Conservation (phyloP, 768 basidiomycete species). For the Amanita subjunquillea region DNA sequence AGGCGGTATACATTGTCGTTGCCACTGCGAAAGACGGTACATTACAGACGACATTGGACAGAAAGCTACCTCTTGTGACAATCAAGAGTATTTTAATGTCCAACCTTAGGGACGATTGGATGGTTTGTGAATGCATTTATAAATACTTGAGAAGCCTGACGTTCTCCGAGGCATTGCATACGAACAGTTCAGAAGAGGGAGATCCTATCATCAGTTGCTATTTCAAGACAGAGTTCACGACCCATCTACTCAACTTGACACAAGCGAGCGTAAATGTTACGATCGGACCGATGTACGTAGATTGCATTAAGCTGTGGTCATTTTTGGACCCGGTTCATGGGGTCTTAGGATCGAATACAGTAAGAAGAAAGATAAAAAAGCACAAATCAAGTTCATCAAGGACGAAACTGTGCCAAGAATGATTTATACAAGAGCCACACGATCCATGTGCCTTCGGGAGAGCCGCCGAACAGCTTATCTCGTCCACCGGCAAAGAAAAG, state of each 20-base stretch:
- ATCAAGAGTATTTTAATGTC: slow-evolving; percentile 85
- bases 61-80: slow-evolving; percentile 83
- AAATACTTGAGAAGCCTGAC: slow-evolving; percentile 3
- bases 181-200: slow-evolving; percentile 77
- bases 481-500: slow-evolving; percentile 82
- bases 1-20: slow-evolving; percentile 74
- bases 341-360: slow-evolving; percentile 65
- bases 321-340: not conserved
- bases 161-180: slow-evolving; percentile 57
- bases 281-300: slow-evolving; percentile 67
- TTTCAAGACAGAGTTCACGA: slow-evolving; percentile 93
- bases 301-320: not conserved
- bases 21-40: slow-evolving; percentile 53
- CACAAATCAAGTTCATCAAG: slow-evolving; percentile 77
- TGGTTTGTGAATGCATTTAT: slow-evolving; percentile 41
- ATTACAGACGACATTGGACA: slow-evolving; percentile 51
- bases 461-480: slow-evolving; percentile 73
- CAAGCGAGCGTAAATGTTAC: slow-evolving; percentile 64
- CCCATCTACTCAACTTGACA: slow-evolving; percentile 74
- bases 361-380: slow-evolving; percentile 97
- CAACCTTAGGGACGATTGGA: slow-evolving; percentile 88
- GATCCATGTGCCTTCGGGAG: slow-evolving; percentile 82
- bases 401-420: slow-evolving; percentile 74
- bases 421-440: slow-evolving; percentile 92
- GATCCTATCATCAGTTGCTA: slow-evolving; percentile 86